Evolutionary conservation across 345 rosid species (phyloP).

Genomic region (Populus tremula): DNA sequence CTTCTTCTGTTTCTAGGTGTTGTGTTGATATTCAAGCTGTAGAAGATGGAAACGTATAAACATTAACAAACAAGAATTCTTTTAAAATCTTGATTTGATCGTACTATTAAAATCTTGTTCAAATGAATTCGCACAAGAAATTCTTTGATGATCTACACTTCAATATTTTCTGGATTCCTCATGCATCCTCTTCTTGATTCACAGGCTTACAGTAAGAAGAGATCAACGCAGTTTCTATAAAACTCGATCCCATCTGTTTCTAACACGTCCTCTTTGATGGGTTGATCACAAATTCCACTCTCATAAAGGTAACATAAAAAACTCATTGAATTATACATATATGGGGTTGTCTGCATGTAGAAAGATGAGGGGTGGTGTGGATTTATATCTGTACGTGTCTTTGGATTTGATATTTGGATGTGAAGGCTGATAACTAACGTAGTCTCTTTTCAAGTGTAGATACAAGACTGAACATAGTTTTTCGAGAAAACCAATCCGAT

Average conservation of each 20-base stretch:
- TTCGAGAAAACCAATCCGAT: conserved; percentile 27
- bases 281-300: conserved; percentile 13
- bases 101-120: not conserved
- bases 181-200: not conserved
- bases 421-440: conserved; percentile 22
- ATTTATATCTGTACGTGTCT: not conserved
- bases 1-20: not conserved
- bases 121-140: not conserved
- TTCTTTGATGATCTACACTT: not conserved
- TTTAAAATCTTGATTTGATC: not conserved
- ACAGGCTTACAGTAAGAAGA: not conserved
- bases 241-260: too few relatives aligned
- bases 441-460: conserved; percentile 27
- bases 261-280: conserved; percentile 6
- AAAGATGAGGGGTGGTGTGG: not conserved
- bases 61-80: not conserved
- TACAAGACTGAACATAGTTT: conserved; percentile 3
- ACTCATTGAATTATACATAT: too few relatives aligned
- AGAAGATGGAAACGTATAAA: not conserved
- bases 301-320: not conserved
- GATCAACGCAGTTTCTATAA: not conserved
- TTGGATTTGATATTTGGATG: conserved; percentile 19
- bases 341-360: not conserved
- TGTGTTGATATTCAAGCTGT: not conserved
- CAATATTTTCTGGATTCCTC: too few relatives aligned